Conservation (phyloP, 495 filamentous ascomycete genomes). For the Penicillium arizonense region DNA sequence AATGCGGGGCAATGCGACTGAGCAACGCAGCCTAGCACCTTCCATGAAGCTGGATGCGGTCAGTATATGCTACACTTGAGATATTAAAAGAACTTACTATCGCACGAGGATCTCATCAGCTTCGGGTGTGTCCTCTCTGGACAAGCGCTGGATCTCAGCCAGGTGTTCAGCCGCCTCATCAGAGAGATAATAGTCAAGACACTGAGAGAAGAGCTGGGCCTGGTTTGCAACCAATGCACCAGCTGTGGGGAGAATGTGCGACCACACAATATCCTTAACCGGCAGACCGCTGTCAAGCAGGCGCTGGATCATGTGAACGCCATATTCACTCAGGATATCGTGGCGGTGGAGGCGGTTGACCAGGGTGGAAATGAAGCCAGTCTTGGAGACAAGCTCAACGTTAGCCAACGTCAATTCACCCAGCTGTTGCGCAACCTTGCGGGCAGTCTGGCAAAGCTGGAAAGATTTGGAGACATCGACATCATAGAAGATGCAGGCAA, state of each 20-base stretch:
- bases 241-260: slow-evolving; percentile 62
- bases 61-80: slow-evolving; percentile 4
- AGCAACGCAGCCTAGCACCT: slow-evolving; percentile 56
- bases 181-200: slow-evolving; percentile 74
- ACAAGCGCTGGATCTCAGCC: slow-evolving; percentile 55
- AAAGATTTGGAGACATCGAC: slow-evolving; percentile 64
- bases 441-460: slow-evolving; percentile 54
- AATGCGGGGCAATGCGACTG: slow-evolving; percentile 52
- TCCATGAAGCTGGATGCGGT: slow-evolving; percentile 51
- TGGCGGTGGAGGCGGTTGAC: slow-evolving; percentile 42
- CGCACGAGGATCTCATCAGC: slow-evolving; percentile 45
- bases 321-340: slow-evolving; percentile 58
- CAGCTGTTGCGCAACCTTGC: slow-evolving; percentile 54
- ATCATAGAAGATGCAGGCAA: slow-evolving; percentile 64
- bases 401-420: slow-evolving; percentile 58
- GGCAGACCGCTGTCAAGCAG: slow-evolving; percentile 59
- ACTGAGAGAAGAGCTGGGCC: slow-evolving; percentile 68
- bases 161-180: slow-evolving; percentile 50
- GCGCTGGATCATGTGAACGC: slow-evolving; percentile 66
- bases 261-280: slow-evolving; percentile 67
- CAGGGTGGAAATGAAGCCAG: slow-evolving; percentile 47
- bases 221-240: slow-evolving; percentile 66
- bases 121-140: slow-evolving; percentile 41
- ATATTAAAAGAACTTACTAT: slow-evolving; percentile 35
- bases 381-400: slow-evolving; percentile 57